Evolutionary conservation across 139 green algal genomes (phyloP).

Genomic region (Chlamydomonas incerta): DNA sequence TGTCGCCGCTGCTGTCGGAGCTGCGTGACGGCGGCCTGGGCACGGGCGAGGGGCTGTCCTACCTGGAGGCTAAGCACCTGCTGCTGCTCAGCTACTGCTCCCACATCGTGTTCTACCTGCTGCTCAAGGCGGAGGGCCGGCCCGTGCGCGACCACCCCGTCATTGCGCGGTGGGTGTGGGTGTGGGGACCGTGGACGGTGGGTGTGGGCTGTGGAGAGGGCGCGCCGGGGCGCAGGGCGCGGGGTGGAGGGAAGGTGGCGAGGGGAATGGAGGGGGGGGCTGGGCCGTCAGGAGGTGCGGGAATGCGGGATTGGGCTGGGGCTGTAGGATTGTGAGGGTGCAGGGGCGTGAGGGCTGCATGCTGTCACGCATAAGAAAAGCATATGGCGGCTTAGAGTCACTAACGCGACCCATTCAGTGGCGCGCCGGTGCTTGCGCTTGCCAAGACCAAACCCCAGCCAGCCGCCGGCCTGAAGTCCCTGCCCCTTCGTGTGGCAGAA

Average conservation of each 20-base stretch:
- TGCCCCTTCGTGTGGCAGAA: not conserved
- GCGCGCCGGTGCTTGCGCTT: conserved; percentile 29
- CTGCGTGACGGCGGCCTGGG: conserved; percentile 78
- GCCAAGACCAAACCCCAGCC: conserved; percentile 6
- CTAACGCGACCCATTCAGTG: conserved; percentile 7
- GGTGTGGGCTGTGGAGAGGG: too few species aligned
- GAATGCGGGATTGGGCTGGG: too few species aligned
- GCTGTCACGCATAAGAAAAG: too few species aligned
- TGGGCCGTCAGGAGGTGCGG: too few species aligned
- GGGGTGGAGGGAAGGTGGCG: too few species aligned
- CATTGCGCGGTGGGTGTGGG: conserved; percentile 61
- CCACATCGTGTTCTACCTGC: conserved; percentile 94
- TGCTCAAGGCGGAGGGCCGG: conserved; percentile 95
- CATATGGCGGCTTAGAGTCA: conserved; percentile 9
- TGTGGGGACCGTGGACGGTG: too few species aligned
- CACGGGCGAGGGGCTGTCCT: conserved; percentile 89
- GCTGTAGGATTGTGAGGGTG: too few species aligned
- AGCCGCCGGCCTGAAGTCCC: not conserved
- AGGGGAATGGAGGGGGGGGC: too few species aligned
- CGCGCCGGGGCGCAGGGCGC: too few species aligned
- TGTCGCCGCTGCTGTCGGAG: conserved; percentile 83
- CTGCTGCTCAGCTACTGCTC: conserved; percentile 94
- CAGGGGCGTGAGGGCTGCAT: too few species aligned
- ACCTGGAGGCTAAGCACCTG: conserved; percentile 98
- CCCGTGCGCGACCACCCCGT: conserved; percentile 94